Percentiles rank a stretch among this genome's conserved stretches.
These are phyloP conservation scores for Cyberlindnera veronae DNA, from an alignment of 805 yeast species.

Conservation along the genomic window DNA sequence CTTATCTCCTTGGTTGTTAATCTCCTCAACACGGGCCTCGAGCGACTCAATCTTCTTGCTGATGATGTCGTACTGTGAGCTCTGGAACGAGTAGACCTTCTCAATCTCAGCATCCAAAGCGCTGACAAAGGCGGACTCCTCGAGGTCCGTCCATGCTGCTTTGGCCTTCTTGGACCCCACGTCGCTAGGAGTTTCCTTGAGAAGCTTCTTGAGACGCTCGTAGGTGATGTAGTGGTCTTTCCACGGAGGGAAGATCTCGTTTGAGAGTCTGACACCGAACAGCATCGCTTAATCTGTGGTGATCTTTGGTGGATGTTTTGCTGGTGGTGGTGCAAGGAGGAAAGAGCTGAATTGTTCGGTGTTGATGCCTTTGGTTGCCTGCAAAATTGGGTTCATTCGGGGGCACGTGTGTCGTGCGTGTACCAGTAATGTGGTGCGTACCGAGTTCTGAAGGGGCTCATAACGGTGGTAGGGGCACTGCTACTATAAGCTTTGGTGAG, in stretches of 20 bases:
- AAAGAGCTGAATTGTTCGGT: no score
- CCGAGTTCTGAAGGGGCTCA: no score
- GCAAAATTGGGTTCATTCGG: no score
- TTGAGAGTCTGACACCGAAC: constrained; percentile 78
- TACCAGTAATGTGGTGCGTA: no score
- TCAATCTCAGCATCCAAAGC: constrained; percentile 68
- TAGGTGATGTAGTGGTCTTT: constrained; percentile 66
- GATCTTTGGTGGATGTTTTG: no score
- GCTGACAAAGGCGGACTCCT: constrained; percentile 66
- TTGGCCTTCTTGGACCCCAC: constrained; percentile 15
- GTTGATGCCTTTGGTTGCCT: no score
- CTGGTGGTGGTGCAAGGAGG: no score
- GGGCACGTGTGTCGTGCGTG: no score
- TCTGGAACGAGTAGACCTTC: constrained; percentile 73
- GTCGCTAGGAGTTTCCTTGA: constrained; percentile 61
- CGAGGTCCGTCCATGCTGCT: constrained; percentile 63
- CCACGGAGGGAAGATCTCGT: constrained; percentile 89
- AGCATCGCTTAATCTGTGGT: constrained; percentile 63
- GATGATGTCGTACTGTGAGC: constrained; percentile 62
- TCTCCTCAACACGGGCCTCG: constrained; percentile 57
- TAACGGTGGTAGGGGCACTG: constrained; percentile 3
- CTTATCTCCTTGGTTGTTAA: constrained; percentile 20
- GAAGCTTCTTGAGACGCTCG: constrained; percentile 57
- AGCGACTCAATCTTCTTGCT: constrained; percentile 59
- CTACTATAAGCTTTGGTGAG: no score